phyloP scores from a whole-genome alignment of 2,329 filamentous ascomycete genomes.

The Ophiognomonia clavigignenti-juglandacearum region DNA sequence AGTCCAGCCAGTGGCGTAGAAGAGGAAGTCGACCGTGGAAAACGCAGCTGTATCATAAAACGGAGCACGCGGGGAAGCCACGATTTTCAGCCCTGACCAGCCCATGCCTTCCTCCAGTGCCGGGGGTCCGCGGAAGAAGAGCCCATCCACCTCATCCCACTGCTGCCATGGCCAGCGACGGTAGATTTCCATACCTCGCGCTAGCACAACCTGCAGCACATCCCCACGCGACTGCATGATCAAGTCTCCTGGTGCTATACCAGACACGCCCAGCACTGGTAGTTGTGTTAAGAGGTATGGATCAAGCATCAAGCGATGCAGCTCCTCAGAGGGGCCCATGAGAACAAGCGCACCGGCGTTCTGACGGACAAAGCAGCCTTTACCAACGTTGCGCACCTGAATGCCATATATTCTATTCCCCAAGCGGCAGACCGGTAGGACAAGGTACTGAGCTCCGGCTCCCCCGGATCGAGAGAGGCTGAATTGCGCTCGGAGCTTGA shows the following conservation, averaged over 20 bases:
- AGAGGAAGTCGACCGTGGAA: neutral
- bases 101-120: neutral
- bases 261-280: neutral
- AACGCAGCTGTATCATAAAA: neutral
- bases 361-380: conserved; percentile 4
- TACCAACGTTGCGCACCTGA: neutral
- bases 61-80: neutral
- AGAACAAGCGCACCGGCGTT: neutral
- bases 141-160: conserved; percentile 4
- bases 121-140: neutral
- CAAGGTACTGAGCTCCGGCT: neutral
- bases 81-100: conserved; percentile 5
- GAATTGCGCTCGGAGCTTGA: conserved; percentile 5
- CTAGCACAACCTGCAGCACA: neutral
- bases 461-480: neutral
- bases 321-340: neutral
- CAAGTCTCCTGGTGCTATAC: neutral
- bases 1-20: conserved; percentile 8
- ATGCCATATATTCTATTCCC: neutral
- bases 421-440: conserved; percentile 4
- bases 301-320: conserved; percentile 3
- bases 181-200: neutral
- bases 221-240: neutral
- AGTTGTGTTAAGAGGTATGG: conserved; percentile 1
- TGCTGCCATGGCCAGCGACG: conserved; percentile 9